A percentile compares a stretch with the other conserved stretches of the same genome.
These are phyloP conservation scores for Sugiyamaella pinicola DNA, from an alignment of 1,139 yeast species.

Conservation along the genomic window DNA sequence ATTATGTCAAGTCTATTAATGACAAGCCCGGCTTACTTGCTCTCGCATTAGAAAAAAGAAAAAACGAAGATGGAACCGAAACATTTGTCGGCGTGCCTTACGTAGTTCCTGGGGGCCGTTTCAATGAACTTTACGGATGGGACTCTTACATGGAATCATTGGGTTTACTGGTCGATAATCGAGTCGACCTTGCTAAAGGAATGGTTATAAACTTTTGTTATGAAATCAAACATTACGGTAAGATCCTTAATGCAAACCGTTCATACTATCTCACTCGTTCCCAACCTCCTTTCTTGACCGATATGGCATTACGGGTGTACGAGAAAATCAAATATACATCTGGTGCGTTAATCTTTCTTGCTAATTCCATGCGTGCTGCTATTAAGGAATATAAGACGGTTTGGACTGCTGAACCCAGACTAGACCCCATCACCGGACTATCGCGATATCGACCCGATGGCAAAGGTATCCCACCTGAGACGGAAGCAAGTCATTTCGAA, in stretches of 20 bases:
- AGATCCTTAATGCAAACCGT: slow-evolving; percentile 91
- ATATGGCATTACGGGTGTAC: slow-evolving; percentile 78
- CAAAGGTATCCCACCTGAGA: slow-evolving; percentile 91
- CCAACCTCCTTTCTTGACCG: slow-evolving; percentile 97
- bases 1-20: slow-evolving; percentile 73
- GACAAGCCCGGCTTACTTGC: slow-evolving; percentile 85
- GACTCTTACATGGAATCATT: slow-evolving; percentile 92
- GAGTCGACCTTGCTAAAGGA: slow-evolving; percentile 73
- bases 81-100: slow-evolving; percentile 74
- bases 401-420: slow-evolving; percentile 77
- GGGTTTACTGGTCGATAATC: slow-evolving; percentile 73
- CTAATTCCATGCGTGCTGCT: slow-evolving; percentile 71
- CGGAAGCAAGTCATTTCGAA: slow-evolving; percentile 87
- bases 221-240: slow-evolving; percentile 89
- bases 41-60: slow-evolving; percentile 63
- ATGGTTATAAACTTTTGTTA: slow-evolving; percentile 92
- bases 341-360: slow-evolving; percentile 55
- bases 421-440: slow-evolving; percentile 74
- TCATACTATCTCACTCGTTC: slow-evolving; percentile 89
- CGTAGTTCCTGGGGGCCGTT: slow-evolving; percentile 96
- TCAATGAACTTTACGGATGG: slow-evolving; percentile 97
- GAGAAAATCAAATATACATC: slow-evolving; percentile 51
- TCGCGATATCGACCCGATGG: slow-evolving; percentile 94
- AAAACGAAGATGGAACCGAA: slow-evolving; percentile 50
- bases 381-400: slow-evolving; percentile 82